A percentile compares a stretch with the other conserved stretches of the same genome.
phyloP scores from a whole-genome alignment of 768 basidiomycete genomes.

The Tricholoma sp. region DNA sequence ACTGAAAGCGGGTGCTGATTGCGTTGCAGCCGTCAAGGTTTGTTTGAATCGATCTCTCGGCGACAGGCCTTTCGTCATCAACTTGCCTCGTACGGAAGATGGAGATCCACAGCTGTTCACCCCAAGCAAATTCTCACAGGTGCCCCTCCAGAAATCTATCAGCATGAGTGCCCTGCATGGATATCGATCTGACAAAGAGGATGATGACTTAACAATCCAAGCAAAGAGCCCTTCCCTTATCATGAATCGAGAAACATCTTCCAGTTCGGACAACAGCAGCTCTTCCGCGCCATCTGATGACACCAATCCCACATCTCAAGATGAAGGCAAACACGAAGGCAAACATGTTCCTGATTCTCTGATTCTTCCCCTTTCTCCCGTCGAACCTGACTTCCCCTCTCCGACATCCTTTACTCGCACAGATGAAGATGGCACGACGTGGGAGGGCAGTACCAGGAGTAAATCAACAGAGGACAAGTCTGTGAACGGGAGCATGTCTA shows the following conservation, averaged over 20 bases:
- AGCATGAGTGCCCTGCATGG: slow-evolving; percentile 34
- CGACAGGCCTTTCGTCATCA: slow-evolving; percentile 62
- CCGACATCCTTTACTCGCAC: slow-evolving; percentile 46
- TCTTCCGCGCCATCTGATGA: slow-evolving; percentile 43
- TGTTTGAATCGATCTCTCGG: slow-evolving; percentile 64
- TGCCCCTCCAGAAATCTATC: slow-evolving; percentile 26
- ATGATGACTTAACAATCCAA: slow-evolving; percentile 63
- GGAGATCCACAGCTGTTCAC: slow-evolving; percentile 39
- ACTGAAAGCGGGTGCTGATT: slow-evolving; percentile 83
- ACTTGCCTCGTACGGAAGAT: slow-evolving; percentile 49
- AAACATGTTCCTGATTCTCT: slow-evolving; percentile 27
- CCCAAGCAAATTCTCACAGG: slow-evolving; percentile 42
- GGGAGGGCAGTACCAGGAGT: slow-evolving; percentile 45
- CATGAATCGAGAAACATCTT: slow-evolving; percentile 35
- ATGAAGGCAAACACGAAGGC: slow-evolving; percentile 39
- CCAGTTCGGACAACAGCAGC: slow-evolving; percentile 46
- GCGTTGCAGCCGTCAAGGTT: slow-evolving; percentile 79
- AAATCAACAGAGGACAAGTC: slow-evolving; percentile 50
- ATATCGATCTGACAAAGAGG: slow-evolving; percentile 30
- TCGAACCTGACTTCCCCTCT: slow-evolving; percentile 44
- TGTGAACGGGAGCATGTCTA: slow-evolving; percentile 45
- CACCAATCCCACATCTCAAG: slow-evolving; percentile 44
- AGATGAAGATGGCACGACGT: slow-evolving; percentile 53
- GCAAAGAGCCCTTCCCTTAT: slow-evolving; percentile 33
- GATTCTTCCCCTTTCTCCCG: slow-evolving; percentile 22